Evolutionary conservation across 768 basidiomycete genomes (phyloP).

Genomic region (Paxillus rubicundulus): DNA sequence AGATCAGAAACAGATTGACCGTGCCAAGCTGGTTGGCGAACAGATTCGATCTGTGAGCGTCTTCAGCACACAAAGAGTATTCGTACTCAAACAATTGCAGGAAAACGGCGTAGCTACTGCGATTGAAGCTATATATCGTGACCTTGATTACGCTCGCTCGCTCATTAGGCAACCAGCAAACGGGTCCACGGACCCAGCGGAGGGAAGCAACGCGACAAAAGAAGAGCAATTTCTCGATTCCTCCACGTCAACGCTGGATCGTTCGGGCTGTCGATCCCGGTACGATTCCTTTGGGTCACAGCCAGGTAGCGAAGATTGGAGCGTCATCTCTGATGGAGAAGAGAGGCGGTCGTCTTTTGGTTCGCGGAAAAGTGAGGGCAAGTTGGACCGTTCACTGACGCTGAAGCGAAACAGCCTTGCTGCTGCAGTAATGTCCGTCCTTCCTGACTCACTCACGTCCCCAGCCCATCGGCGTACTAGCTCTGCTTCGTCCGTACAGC

Average conservation of each 20-base stretch:
- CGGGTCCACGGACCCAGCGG: constrained; percentile 21
- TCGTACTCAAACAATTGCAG: constrained; percentile 38
- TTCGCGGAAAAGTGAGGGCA: constrained; percentile 45
- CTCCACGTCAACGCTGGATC: constrained; percentile 25
- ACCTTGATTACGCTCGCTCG: constrained; percentile 90
- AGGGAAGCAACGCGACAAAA: constrained; percentile 6
- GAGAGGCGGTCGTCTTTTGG: constrained; percentile 55
- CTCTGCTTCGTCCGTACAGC: constrained; percentile 30
- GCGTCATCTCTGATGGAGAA: constrained; percentile 78
- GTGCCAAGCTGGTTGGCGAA: constrained; percentile 82
- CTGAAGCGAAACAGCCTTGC: constrained; percentile 62
- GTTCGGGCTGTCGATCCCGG: constrained; percentile 42
- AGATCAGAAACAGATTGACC: constrained; percentile 83
- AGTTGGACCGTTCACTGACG: constrained; percentile 34
- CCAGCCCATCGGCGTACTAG: constrained; percentile 41
- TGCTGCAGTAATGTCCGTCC: constrained; percentile 58
- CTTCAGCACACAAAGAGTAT: background rate
- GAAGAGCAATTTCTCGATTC: constrained; percentile 36
- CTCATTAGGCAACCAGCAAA: constrained; percentile 62
- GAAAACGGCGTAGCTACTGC: constrained; percentile 95
- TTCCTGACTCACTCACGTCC: constrained; percentile 51
- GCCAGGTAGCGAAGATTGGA: constrained; percentile 79
- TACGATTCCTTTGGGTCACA: constrained; percentile 57
- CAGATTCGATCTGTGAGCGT: constrained; percentile 72
- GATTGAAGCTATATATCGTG: constrained; percentile 93